Base-by-base conservation (phyloP, 495 filamentous ascomycete genomes). In the Hypoxylon perforatum region DNA sequence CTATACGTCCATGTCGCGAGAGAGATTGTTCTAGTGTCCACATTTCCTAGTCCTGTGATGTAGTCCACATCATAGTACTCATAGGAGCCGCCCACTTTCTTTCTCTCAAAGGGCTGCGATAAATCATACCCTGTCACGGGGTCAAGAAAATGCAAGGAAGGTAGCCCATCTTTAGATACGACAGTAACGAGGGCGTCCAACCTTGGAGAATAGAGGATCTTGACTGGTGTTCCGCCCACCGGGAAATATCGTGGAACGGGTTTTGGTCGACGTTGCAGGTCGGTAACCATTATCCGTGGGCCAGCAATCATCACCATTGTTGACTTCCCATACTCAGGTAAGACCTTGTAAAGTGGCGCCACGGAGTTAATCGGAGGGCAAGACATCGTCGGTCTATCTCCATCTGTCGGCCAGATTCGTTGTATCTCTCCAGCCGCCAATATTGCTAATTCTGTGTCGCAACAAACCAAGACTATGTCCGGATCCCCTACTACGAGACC, bases 171-270 rank as follows among this genome's bases (percentile, higher is more conserved):
- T 17, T 74, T 72, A 14, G 68, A 73, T 3, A 85, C 80, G 1
- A 82, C 85, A 0, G 81, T 81, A 35, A 90, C 76, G 2, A 90
- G 77, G 57, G 81, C 79, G 4, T 80, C 74, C 4, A 87, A 76
- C 25, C 65, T 65, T 10, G 78, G 74, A 3, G 82, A 86, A 69
- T 86, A 88, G 11, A 88, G 57, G 0, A 90, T 63, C 38, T 81
- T 83, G 4, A 75, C 76, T 12, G 87, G 87, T 1, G 83, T 84
- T 2, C 83, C 82, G 9, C 60, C 56, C 5, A 87, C 65, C 0
- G 73, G 73, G 0, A 88, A 73, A 44, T 78, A 78, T 6, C 88
- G 80, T 12, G 85, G 84, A 7, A 88, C 80, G 0, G 81, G 75
- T 45, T 82, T 81, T 7, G 79, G 75, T 5, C 71, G 69, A 10